phyloP scores from a whole-genome alignment of 495 filamentous ascomycete genomes.

The Polyplosphaeria fusca region DNA sequence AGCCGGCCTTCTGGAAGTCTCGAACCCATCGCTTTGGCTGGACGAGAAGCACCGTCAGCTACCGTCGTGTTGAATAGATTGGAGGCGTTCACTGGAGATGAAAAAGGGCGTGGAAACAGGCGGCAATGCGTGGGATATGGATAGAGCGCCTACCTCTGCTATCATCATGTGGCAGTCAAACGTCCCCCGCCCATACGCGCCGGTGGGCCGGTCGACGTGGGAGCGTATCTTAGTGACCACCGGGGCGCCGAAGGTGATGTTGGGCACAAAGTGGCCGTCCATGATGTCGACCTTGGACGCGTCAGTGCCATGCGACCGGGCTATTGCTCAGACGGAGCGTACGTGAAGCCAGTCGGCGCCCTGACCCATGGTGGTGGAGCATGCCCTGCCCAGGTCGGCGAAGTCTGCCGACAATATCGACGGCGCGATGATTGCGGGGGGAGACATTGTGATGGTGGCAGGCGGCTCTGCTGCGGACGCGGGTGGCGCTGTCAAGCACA shows the following conservation, averaged over 20 bases:
- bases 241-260: constrained; percentile 93
- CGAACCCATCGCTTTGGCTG: constrained; percentile 97
- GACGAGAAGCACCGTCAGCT: constrained; percentile 12
- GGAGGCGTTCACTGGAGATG: constrained; percentile 13
- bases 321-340: constrained; percentile 17
- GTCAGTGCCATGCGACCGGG: constrained; percentile 19
- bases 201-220: constrained; percentile 65
- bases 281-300: constrained; percentile 37
- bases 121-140: constrained; percentile 25
- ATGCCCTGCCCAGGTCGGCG: constrained; percentile 77
- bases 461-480: constrained; percentile 21
- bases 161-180: constrained; percentile 99
- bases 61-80: constrained; percentile 22
- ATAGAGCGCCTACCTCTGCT: constrained; percentile 64
- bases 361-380: constrained; percentile 72
- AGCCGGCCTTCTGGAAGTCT: constrained; percentile 88
- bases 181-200: constrained; percentile 69
- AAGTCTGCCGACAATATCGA: constrained; percentile 98
- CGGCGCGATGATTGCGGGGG: constrained; percentile 88
- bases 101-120: constrained; percentile 4
- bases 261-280: constrained; percentile 96
- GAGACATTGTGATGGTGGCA: constrained; percentile 76
- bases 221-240: constrained; percentile 89
- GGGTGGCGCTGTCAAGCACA: not conserved
- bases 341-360: constrained; percentile 90